These are phyloP conservation scores for Acer saccharum DNA, from an alignment of 345 rosid genomes.

Conservation along the genomic window DNA sequence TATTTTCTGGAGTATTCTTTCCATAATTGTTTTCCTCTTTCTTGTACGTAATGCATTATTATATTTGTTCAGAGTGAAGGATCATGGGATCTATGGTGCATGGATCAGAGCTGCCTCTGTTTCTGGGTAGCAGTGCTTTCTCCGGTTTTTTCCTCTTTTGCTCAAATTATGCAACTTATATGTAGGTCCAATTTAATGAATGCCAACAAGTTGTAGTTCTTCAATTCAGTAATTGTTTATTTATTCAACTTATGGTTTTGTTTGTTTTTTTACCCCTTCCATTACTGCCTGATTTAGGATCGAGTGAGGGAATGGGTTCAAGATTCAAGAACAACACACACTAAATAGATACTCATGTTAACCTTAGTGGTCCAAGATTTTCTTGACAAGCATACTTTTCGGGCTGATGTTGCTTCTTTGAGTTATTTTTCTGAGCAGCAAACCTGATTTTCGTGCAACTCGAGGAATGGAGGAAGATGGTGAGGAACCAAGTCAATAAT, in stretches of 20 bases:
- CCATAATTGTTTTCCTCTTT: conserved; percentile 3
- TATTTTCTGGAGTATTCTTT: neutral
- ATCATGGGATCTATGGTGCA: conserved; percentile 44
- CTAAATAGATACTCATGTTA: neutral
- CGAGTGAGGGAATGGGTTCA: neutral
- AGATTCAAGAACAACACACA: neutral
- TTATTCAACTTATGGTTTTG: neutral
- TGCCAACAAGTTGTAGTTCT: neutral
- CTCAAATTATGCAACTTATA: neutral
- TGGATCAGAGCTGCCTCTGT: conserved; percentile 47
- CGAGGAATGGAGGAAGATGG: neutral
- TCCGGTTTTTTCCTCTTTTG: neutral
- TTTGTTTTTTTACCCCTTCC: neutral
- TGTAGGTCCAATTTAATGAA: neutral
- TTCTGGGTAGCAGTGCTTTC: conserved; percentile 26
- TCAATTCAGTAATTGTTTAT: neutral
- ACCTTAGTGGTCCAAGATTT: neutral
- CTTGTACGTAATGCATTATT: conserved; percentile 17
- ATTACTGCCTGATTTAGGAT: conserved; percentile 2
- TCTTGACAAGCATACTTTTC: neutral
- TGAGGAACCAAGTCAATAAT: no score
- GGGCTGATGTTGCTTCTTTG: neutral
- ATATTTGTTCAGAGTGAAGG: conserved; percentile 42
- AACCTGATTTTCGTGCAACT: neutral
- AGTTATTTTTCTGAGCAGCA: neutral